Percentiles rank a stretch among this genome's conserved stretches.
Evolutionary conservation across 2,329 filamentous ascomycete species (phyloP).

Genomic region (Arthrinium phaeospermum): DNA sequence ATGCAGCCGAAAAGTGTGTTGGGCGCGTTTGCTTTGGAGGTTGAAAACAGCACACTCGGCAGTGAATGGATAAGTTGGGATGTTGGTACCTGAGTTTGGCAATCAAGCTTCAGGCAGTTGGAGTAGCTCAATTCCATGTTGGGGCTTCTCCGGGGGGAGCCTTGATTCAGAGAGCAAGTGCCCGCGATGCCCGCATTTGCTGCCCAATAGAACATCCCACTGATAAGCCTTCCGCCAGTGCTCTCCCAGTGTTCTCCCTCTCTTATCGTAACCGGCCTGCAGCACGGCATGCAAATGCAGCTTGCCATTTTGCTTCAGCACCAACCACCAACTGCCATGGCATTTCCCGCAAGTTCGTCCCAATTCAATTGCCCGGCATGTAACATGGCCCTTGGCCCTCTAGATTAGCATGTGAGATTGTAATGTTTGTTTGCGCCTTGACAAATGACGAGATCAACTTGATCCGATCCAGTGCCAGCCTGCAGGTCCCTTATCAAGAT

Average conservation of each 20-base stretch:
- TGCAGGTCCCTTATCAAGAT: conserved; percentile 11
- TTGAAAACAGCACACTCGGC: background rate
- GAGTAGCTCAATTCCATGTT: background rate
- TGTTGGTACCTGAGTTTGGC: background rate
- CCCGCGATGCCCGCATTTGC: background rate
- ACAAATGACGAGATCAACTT: conserved; percentile 7
- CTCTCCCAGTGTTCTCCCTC: background rate
- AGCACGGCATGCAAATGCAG: background rate
- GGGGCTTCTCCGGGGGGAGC: background rate
- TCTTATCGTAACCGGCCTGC: background rate
- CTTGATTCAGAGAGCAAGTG: background rate
- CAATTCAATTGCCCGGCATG: conserved; percentile 11
- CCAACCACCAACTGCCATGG: background rate
- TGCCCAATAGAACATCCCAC: background rate
- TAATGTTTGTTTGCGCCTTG: background rate
- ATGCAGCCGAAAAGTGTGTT: background rate
- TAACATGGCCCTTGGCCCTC: background rate
- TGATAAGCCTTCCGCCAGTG: background rate
- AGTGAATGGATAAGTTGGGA: background rate
- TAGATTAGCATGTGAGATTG: conserved; percentile 13
- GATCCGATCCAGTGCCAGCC: background rate
- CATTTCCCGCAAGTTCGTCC: conserved; percentile 13
- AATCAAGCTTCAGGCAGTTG: conserved; percentile 1
- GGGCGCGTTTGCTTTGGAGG: background rate
- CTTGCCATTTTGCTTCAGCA: background rate